Conservation (phyloP, 2,329 filamentous ascomycete genomes). For the Didymella pinodella region DNA sequence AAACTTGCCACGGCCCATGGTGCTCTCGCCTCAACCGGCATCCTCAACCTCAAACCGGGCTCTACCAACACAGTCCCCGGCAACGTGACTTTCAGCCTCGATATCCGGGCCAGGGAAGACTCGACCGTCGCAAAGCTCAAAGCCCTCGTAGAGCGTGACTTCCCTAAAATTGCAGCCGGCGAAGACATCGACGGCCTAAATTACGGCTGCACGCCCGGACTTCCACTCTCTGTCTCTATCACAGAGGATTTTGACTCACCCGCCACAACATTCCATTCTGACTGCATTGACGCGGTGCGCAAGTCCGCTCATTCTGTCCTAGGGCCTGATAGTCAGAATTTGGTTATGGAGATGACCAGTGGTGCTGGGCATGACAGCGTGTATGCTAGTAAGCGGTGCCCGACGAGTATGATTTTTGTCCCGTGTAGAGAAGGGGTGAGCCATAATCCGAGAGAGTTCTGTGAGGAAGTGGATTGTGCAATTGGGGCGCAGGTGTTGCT, state of each 20-base stretch:
- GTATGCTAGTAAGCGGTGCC: constrained; percentile 54
- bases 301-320: constrained; percentile 68
- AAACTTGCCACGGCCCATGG: constrained; percentile 66
- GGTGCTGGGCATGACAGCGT: constrained; percentile 70
- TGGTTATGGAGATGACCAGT: constrained; percentile 67
- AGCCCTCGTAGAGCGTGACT: constrained; percentile 63
- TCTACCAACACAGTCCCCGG: constrained; percentile 79
- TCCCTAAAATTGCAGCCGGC: constrained; percentile 66
- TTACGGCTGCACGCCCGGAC: constrained; percentile 55
- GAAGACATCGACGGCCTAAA: constrained; percentile 61
- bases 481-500: constrained; percentile 59
- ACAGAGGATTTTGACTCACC: constrained; percentile 68
- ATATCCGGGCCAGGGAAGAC: constrained; percentile 69
- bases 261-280: constrained; percentile 66
- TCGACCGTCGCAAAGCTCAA: constrained; percentile 66
- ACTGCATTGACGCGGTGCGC: constrained; percentile 72
- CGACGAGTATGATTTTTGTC: constrained; percentile 60
- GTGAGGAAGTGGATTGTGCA: constrained; percentile 56
- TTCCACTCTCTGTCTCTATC: constrained; percentile 65
- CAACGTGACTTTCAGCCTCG: constrained; percentile 71
- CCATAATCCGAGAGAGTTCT: constrained; percentile 58
- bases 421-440: constrained; percentile 58
- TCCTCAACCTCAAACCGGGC: constrained; percentile 70
- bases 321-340: constrained; percentile 55
- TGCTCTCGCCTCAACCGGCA: constrained; percentile 74